Evolutionary conservation across 352 stramenopile genomes (phyloP), one percentile per base, ranked within the genome.

Genomic region (Pythium periplocum): DNA sequence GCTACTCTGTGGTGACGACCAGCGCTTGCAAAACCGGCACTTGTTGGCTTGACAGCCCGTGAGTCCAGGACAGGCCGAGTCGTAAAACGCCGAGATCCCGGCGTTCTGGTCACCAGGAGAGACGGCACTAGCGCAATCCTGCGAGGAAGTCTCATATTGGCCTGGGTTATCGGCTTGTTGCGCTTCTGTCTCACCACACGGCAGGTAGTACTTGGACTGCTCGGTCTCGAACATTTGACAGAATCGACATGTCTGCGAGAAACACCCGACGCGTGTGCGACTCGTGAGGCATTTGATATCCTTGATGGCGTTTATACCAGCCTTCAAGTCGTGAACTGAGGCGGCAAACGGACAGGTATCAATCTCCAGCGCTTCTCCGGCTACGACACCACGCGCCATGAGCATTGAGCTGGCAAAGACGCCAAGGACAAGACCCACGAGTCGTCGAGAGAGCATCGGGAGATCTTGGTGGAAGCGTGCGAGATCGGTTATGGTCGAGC

Each of bases 11-110:
- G 44, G 17, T 2, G 66, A 72, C 8, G 48, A 4, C 45, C 51
- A 57, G n/a, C 42, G 55, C 52, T 72, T 68, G 39, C 74, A 84
- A 34, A 72, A 76, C 46, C 74, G 68, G 33, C 74, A 48, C 57
- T 63, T 32, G 45, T 63, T 17, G 55, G 12, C 7, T 55, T 51
- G 64, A 53, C 60, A 71, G 17, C 69, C 50, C 17, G 57, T 58
- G 26, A 59, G 58, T 8, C 48, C 36, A 1, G 52, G 45, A 48
- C 74, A 85, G 0, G 55, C 36, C 37, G 57, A 37, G 42, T 85
- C 74, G 6, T 67, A 64, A 39, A 68, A 67, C 33, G 68, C 66
- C 2, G 47, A 71, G 38, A 83, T 66, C 8, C 71, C 71, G 48
- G 59, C 42, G 4, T 33, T 54, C 6, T 64, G 41, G 45, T 85